These are phyloP conservation scores for Aspergillus udagawae DNA, from an alignment of 2,329 filamentous ascomycete species.

Conservation along the genomic window DNA sequence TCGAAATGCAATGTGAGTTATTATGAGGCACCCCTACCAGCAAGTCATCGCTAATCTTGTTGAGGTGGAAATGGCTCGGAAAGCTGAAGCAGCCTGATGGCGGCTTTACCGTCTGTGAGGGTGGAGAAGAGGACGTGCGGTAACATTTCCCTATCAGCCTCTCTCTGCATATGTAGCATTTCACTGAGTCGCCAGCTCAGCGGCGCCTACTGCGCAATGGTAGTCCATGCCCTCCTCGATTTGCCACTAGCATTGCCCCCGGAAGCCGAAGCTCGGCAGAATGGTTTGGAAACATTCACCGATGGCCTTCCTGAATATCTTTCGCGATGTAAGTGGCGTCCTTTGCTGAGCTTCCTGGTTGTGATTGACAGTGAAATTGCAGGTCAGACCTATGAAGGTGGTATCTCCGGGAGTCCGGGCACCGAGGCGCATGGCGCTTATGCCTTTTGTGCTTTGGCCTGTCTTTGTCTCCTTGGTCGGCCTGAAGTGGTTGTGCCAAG, in stretches of 20 bases:
- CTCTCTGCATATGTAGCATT: conserved; percentile 13
- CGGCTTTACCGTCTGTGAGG: conserved; percentile 81
- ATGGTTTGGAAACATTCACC: conserved; percentile 63
- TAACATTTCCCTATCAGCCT: conserved; percentile 36
- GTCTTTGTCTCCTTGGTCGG: conserved; percentile 77
- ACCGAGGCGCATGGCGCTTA: conserved; percentile 95
- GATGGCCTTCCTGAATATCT: conserved; percentile 76
- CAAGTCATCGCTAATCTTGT: conserved; percentile 18
- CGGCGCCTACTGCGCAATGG: conserved; percentile 87
- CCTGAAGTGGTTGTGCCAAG: conserved; percentile 70
- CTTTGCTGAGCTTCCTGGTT: background rate
- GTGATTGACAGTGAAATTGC: conserved; percentile 10
- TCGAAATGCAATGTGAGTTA: conserved; percentile 64
- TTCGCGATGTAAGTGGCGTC: conserved; percentile 61
- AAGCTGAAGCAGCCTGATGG: conserved; percentile 80
- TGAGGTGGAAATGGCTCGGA: conserved; percentile 79
- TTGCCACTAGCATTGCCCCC: conserved; percentile 74
- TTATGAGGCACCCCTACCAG: conserved; percentile 1
- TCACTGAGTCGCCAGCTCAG: conserved; percentile 42
- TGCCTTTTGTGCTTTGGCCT: conserved; percentile 88
- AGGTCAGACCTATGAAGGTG: conserved; percentile 94
- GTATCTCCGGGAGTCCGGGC: conserved; percentile 78
- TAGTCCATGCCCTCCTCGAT: conserved; percentile 76
- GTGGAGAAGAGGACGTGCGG: conserved; percentile 90
- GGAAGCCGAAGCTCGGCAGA: conserved; percentile 63